Evolutionary conservation across 176 grass and related monocot genomes (phyloP).

Genomic region (Oryza brachyantha): DNA sequence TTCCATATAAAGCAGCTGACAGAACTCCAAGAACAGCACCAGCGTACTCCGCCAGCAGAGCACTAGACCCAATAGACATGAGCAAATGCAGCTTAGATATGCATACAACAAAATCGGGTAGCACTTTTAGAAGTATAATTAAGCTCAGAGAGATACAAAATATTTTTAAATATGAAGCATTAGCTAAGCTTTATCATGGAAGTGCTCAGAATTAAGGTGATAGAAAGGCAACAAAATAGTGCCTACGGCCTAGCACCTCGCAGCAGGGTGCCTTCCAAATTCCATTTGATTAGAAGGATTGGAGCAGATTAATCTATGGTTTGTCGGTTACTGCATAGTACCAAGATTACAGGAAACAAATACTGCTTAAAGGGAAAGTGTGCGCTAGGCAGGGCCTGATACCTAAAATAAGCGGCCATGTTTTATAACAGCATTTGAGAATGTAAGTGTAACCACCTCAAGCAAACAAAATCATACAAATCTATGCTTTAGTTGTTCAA

Average conservation of each 20-base stretch:
- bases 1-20: conserved; percentile 88
- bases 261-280: neutral
- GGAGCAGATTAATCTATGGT: neutral
- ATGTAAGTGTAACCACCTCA: neutral
- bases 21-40: conserved; percentile 98
- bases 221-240: neutral
- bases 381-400: neutral
- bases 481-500: neutral
- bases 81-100: conserved; percentile 36
- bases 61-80: conserved; percentile 57
- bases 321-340: neutral
- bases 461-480: conserved; percentile 16
- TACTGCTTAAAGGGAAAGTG: neutral
- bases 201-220: neutral
- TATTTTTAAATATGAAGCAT: neutral
- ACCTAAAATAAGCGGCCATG: neutral
- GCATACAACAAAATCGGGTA: neutral
- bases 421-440: neutral
- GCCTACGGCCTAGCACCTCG: neutral
- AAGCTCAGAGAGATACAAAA: neutral
- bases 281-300: neutral
- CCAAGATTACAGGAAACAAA: neutral
- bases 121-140: neutral
- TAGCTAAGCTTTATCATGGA: neutral
- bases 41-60: conserved; percentile 86